A percentile compares a stretch with the other conserved stretches of the same genome.
phyloP scores from a whole-genome alignment of 768 basidiomycete genomes.

The Melanogaster broomeanus region DNA sequence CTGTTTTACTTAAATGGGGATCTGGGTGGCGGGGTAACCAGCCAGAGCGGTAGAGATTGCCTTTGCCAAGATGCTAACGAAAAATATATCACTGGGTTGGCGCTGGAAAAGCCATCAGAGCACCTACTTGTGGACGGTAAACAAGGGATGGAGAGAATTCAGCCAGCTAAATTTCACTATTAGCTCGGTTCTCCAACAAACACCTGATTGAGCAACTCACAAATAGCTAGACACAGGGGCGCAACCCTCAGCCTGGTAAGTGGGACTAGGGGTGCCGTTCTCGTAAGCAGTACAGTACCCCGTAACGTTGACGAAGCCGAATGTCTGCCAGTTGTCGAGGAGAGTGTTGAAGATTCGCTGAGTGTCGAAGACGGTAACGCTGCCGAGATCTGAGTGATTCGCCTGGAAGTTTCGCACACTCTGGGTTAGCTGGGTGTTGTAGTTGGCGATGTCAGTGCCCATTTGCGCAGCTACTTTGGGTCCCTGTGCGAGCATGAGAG shows the following conservation, averaged over 20 bases:
- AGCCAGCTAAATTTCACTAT: conserved; percentile 47
- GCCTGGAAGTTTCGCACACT: conserved; percentile 42
- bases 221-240: conserved; percentile 68
- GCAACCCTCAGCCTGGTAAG: conserved; percentile 58
- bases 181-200: background rate
- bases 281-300: conserved; percentile 61
- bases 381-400: conserved; percentile 44
- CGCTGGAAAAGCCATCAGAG: background rate
- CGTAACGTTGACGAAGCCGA: conserved; percentile 60
- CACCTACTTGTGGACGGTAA: conserved; percentile 61
- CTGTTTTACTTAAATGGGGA: conserved; percentile 1
- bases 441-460: conserved; percentile 42
- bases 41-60: conserved; percentile 49
- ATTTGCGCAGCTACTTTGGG: conserved; percentile 26
- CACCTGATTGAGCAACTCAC: conserved; percentile 37
- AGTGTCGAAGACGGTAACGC: conserved; percentile 53
- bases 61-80: conserved; percentile 50
- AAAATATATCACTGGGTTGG: background rate
- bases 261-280: conserved; percentile 52
- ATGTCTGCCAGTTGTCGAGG: conserved; percentile 49
- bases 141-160: conserved; percentile 60
- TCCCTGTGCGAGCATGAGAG: conserved; percentile 49
- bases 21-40: conserved; percentile 23
- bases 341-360: conserved; percentile 60
- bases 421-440: conserved; percentile 48